These are phyloP conservation scores for Xylaria castorea DNA, from an alignment of 495 filamentous ascomycete species.

Conservation along the genomic window DNA sequence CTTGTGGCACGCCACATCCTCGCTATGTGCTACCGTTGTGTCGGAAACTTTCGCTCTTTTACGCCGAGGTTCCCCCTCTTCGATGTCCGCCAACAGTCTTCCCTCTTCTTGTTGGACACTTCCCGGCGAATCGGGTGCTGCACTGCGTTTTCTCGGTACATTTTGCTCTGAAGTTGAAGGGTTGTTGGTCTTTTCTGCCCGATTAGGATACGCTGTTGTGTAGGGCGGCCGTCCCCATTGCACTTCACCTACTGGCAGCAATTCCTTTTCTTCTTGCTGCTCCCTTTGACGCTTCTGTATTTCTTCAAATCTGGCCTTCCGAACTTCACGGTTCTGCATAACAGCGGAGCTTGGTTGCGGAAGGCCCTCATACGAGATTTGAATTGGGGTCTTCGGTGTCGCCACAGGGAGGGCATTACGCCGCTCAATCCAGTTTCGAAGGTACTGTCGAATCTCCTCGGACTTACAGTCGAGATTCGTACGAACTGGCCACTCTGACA, in stretches of 20 bases:
- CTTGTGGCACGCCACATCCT: not conserved
- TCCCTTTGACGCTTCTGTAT: conserved; percentile 2
- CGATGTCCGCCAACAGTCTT: not conserved
- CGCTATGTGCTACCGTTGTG: not conserved
- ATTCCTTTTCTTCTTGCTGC: not conserved
- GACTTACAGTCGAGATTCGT: not conserved
- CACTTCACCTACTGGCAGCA: not conserved
- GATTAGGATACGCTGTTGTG: not conserved
- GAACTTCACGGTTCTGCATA: not conserved
- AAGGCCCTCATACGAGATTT: not conserved
- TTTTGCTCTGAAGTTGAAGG: not conserved
- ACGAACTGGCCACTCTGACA: conserved; percentile 6
- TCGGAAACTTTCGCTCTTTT: not conserved
- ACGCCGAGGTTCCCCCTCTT: not conserved
- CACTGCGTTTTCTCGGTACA: not conserved
- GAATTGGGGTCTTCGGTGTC: not conserved
- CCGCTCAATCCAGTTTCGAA: not conserved
- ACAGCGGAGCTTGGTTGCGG: not conserved
- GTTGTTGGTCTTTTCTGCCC: not conserved
- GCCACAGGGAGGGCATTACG: not conserved
- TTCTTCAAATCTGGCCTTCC: not conserved
- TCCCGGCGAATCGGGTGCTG: not conserved
- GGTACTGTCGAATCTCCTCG: not conserved
- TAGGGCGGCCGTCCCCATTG: not conserved
- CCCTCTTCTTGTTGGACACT: not conserved